Evolutionary conservation across 176 grass and related monocot species (phyloP).

Genomic region (Eragrostis curvula): DNA sequence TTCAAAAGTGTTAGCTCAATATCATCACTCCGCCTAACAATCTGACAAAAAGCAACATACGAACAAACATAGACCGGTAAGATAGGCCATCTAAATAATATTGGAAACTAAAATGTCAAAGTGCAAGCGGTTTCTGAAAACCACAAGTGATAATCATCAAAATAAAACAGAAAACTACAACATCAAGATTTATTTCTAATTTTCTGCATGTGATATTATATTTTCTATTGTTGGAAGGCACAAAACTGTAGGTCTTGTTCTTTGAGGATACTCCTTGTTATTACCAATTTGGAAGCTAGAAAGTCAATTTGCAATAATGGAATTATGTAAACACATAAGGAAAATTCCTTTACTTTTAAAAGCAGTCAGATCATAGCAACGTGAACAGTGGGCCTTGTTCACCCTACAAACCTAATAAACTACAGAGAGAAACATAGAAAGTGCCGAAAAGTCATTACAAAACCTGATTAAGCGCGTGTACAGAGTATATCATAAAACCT

Average conservation of each 20-base stretch:
- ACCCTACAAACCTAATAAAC: background rate
- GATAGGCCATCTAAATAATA: background rate
- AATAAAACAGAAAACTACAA: background rate
- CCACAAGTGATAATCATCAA: background rate
- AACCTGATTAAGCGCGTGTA: conserved; percentile 10
- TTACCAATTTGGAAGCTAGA: conserved; percentile 11
- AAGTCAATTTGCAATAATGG: conserved; percentile 8
- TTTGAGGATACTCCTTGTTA: background rate
- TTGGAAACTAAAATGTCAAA: background rate
- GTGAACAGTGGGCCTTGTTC: background rate
- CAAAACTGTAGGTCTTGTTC: background rate
- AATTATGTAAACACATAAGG: conserved; percentile 10
- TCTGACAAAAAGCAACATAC: background rate
- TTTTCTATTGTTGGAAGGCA: background rate
- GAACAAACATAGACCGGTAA: background rate
- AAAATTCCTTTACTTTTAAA: background rate
- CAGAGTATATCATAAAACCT: conserved; percentile 32
- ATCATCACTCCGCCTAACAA: conserved; percentile 11
- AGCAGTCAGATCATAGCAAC: background rate
- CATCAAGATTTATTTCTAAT: background rate
- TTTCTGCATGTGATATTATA: background rate
- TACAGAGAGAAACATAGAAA: background rate
- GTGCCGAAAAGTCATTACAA: conserved; percentile 3
- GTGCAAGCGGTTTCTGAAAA: conserved; percentile 33
- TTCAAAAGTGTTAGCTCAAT: background rate